These are phyloP conservation scores for Periconia digitata DNA, from an alignment of 2,329 filamentous ascomycete genomes.

Conservation along the genomic window DNA sequence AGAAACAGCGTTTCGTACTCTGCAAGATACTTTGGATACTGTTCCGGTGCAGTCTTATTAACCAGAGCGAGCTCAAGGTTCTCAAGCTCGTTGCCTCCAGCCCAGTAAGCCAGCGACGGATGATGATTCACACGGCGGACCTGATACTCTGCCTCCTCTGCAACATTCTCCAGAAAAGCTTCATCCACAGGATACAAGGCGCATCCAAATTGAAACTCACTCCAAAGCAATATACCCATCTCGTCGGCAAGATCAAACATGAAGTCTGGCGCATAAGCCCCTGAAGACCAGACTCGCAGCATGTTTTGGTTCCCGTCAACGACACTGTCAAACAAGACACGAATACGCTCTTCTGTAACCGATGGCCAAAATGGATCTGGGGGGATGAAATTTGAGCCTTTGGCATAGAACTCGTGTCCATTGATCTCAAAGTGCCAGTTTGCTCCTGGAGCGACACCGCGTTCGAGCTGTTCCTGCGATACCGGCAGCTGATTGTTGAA, in stretches of 20 bases:
- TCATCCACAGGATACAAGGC: conserved; percentile 59
- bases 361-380: conserved; percentile 65
- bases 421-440: conserved; percentile 70
- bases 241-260: conserved; percentile 63
- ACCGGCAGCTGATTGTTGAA: conserved; percentile 60
- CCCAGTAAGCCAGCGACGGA: conserved; percentile 47
- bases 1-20: conserved; percentile 64
- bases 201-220: conserved; percentile 65
- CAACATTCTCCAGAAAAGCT: conserved; percentile 58
- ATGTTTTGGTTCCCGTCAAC: conserved; percentile 65
- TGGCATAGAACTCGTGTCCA: conserved; percentile 64
- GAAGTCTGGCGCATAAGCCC: conserved; percentile 62
- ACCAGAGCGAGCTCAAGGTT: conserved; percentile 53
- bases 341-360: conserved; percentile 56
- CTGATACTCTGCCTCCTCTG: conserved; percentile 60
- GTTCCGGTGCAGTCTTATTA: conserved; percentile 44
- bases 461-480: conserved; percentile 54
- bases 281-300: conserved; percentile 64
- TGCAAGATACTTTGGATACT: conserved; percentile 46
- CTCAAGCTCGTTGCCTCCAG: conserved; percentile 60
- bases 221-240: conserved; percentile 63
- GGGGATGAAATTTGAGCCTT: conserved; percentile 65
- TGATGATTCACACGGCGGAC: conserved; percentile 64
- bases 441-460: conserved; percentile 58
- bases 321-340: conserved; percentile 56